Evolutionary conservation across 2,329 filamentous ascomycete species (phyloP), one percentile per base, ranked within the genome.

Genomic region (Diaporthe citri): DNA sequence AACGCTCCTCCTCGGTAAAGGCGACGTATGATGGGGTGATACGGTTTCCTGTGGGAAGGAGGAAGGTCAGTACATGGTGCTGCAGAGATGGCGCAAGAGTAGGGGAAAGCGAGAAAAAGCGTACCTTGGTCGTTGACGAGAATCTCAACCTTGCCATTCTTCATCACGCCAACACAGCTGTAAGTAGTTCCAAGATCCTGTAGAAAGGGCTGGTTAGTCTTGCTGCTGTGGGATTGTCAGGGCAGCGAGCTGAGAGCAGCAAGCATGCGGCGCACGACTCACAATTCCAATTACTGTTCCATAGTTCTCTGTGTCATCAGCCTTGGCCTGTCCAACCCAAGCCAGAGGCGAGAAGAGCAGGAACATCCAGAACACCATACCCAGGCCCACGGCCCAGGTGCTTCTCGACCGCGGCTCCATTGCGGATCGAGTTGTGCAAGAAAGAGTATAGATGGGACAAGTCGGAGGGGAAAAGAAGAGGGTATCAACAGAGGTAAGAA

Each of bases 1-100:
- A 90, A 84, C 97, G 93, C 88, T 98, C 97, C 78, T 98, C 95
- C 82, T 98, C 96, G 86, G 95, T 98, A 86, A 97, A 98, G 82
- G 95, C 95, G 84, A 98, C 95, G 87, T 97, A 98, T 78, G 95
- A 97, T 73, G 95, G 95, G 81, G 95, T 97, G 80, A 97, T 97
- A 89, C 95, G 94, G 92, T 97, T 95, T 90, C 95, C 95, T 82
- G 69, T 67, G 22, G 22, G 66, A 15, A 4, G 39, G 22, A 31
- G 17, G 4, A 6, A 28, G 8, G 25, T 69, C 48, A 69, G 64
- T 39, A 69, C 34, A 41, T 22, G 46, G n/a, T 41, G n/a, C 48
- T 25, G 22, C 9, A n/a, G 6, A 9, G 20, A 34, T 28, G 13
- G 28, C 31, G 25, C 46, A 39, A 34, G 36, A 43, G 41, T 17